Evolutionary conservation across 345 rosid species (phyloP).

Genomic region (Aethionema arabicum): DNA sequence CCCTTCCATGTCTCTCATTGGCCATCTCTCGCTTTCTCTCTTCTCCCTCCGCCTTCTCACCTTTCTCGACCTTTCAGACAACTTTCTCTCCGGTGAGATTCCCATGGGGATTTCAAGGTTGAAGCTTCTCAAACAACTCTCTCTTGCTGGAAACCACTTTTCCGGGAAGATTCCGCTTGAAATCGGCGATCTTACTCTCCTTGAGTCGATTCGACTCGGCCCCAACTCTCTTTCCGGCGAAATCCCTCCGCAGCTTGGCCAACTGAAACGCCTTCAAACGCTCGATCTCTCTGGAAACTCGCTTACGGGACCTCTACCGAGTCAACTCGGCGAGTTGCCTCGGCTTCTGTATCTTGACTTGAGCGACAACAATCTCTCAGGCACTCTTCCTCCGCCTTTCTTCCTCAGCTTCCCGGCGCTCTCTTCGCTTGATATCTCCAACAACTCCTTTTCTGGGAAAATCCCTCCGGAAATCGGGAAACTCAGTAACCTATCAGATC

Average conservation of each 20-base stretch:
- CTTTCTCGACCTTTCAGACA: conserved; percentile 59
- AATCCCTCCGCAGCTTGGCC: conserved; percentile 57
- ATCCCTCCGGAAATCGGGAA: conserved; percentile 64
- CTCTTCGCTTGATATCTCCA: conserved; percentile 63
- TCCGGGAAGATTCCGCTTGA: conserved; percentile 48
- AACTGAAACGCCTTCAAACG: conserved; percentile 43
- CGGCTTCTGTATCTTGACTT: conserved; percentile 60
- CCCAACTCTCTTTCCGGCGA: conserved; percentile 49
- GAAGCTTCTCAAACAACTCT: conserved; percentile 38
- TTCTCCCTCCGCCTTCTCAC: conserved; percentile 53
- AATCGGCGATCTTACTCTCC: conserved; percentile 43
- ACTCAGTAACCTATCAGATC: conserved; percentile 53
- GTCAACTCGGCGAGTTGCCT: conserved; percentile 46
- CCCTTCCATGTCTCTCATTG: conserved; percentile 41
- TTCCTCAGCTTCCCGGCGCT: conserved; percentile 47
- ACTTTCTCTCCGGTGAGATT: conserved; percentile 49
- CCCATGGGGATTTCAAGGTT: conserved; percentile 36
- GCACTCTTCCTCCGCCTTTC: conserved; percentile 50
- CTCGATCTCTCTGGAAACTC: conserved; percentile 66
- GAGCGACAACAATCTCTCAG: conserved; percentile 57
- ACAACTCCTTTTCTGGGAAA: conserved; percentile 62
- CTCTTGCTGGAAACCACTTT: conserved; percentile 41
- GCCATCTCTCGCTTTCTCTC: conserved; percentile 49
- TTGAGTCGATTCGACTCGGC: conserved; percentile 49
- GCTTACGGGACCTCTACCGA: conserved; percentile 54